Percentiles rank a stretch among this genome's conserved stretches.
phyloP scores from a whole-genome alignment of 1,284 basidiomycete genomes.

The Stereum hirsutum region DNA sequence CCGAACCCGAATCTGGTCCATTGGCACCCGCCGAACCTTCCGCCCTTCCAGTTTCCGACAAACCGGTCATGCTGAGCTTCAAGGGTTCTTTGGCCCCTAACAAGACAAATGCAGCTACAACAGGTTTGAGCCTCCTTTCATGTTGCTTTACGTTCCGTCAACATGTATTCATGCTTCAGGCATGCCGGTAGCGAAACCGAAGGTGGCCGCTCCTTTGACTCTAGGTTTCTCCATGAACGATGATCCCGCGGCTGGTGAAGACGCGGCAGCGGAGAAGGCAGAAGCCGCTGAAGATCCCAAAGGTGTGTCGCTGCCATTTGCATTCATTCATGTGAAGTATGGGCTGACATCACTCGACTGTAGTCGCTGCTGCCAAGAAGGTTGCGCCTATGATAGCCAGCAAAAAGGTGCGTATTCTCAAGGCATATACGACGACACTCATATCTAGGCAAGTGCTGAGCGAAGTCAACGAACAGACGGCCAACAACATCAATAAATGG shows the following conservation, averaged over 20 bases:
- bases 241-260: conserved; percentile 30
- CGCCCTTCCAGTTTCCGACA: conserved; percentile 59
- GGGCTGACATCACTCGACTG: too few species aligned
- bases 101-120: conserved; percentile 23
- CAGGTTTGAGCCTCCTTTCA: conserved; percentile 5
- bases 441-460: too few species aligned
- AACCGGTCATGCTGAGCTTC: conserved; percentile 70
- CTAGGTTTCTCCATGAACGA: conserved; percentile 41
- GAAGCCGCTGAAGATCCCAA: conserved; percentile 37
- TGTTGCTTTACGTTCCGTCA: not conserved
- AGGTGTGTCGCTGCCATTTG: conserved; percentile 36
- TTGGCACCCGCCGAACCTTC: conserved; percentile 41
- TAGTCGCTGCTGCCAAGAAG: conserved; percentile 59
- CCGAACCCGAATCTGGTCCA: conserved; percentile 10
- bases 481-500: conserved; percentile 90
- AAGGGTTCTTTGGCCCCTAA: conserved; percentile 33
- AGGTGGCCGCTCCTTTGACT: conserved; percentile 27
- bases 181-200: conserved; percentile 14
- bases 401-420: conserved; percentile 61
- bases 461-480: too few species aligned
- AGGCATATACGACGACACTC: conserved; percentile 1
- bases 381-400: conserved; percentile 79
- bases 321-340: too few species aligned
- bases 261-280: conserved; percentile 19
- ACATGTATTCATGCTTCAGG: conserved; percentile 2